A percentile compares a stretch with the other conserved stretches of the same genome.
phyloP scores from a whole-genome alignment of 306 rosid species.

The Gleditsia sinensis region DNA sequence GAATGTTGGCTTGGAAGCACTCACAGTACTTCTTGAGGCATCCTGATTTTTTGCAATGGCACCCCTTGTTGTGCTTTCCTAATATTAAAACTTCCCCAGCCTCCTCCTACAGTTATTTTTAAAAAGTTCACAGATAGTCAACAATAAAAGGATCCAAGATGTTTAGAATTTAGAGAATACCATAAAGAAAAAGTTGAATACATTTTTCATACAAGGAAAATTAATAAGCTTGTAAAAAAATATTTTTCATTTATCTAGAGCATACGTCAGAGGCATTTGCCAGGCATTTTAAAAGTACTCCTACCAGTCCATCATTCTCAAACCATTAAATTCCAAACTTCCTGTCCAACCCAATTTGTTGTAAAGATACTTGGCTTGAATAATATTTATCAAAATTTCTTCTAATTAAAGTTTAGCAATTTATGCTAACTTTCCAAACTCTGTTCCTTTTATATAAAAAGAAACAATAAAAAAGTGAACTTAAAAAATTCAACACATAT shows the following conservation, averaged over 20 bases:
- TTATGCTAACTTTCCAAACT: conserved; percentile 14
- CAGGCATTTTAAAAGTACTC: conserved; percentile 16
- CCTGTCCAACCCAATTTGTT: conserved; percentile 3
- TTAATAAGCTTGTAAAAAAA: background rate
- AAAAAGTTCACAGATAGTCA: too few species aligned
- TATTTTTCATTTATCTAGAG: conserved; percentile 5
- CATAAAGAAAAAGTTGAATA: conserved; percentile 22
- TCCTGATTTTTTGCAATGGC: conserved; percentile 99
- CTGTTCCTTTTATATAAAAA: background rate
- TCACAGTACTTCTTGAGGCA: conserved; percentile 99
- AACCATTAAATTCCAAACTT: conserved; percentile 25
- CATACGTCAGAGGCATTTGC: conserved; percentile 5
- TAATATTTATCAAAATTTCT: conserved; percentile 3
- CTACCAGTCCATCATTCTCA: conserved; percentile 11
- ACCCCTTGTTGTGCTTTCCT: conserved; percentile 98
- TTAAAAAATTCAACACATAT: conserved; percentile 2
- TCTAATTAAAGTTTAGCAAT: conserved; percentile 5
- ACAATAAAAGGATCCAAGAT: background rate
- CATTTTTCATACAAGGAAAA: conserved; percentile 16
- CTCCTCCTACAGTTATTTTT: conserved; percentile 74
- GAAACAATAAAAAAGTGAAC: conserved; percentile 24
- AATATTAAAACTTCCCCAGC: conserved; percentile 82
- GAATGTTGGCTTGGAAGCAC: conserved; percentile 99
- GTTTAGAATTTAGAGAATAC: background rate
- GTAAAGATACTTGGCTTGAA: background rate